Base-by-base conservation (phyloP, 192 early-diverging fungal species). In the Entophlyctis helioformis region DNA sequence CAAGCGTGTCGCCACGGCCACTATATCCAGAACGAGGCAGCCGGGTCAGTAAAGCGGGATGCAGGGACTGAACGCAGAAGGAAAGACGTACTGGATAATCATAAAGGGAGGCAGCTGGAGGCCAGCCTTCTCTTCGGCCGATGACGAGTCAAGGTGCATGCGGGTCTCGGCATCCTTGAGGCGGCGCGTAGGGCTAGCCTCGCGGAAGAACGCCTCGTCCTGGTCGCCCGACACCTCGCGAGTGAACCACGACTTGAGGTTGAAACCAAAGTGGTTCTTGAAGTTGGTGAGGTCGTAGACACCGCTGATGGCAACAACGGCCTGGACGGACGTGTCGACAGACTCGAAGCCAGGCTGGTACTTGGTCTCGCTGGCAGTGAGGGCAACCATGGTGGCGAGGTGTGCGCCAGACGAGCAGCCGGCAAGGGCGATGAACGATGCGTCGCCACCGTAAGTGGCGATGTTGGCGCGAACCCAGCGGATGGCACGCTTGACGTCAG, bases 401-500 rank as follows among this genome's bases (percentile, higher is more conserved):
- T 83, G 77, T 3, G 66, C 80, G 31, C 75, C 80, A 5, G 75
- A 50, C 54, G 67, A 48, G 22, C 60, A 58, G 41, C 79, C 79
- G 18, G 62, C 50, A 27, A 82, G 60, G 10, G 73, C 71, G 33
- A 85, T 65, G 34, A 76, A 82, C 18, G 60, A 42, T 3, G 78
- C 69, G 50, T 85, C 68, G 2, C 83, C 83, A 36, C 80, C 80
- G 56, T 76, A 82, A 11, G 50, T 48, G 35, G 51, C 51, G 38
- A 80, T 69, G 44, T 74, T 71, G 31, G 64, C 45, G 37, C 69
- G 77, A 19, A 76, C 64, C 83, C 83, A 85, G 20, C 78, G 64
- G 23, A 85, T 48, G 27, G 75, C 78, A 9, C 80, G 67, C 52
- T 85, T 82, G 49, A 75, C 67, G 46, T 85, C 80, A 13, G 72